Base-by-base conservation (phyloP, 1,284 basidiomycete species). In the Chondrostereum purpureum region DNA sequence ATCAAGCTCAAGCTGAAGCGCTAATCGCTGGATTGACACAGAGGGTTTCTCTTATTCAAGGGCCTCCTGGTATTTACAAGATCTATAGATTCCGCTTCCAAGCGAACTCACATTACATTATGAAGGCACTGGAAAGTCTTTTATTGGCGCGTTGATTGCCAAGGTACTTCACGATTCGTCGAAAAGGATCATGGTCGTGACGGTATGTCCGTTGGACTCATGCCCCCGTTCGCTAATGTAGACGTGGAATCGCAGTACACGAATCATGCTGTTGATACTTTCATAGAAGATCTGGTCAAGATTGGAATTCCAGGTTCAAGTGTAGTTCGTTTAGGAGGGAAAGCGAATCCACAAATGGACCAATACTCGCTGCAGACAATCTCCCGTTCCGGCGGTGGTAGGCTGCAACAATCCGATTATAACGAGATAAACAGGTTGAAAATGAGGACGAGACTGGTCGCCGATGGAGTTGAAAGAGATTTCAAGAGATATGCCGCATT, bases 51-150 rank as follows among this genome's bases (percentile, higher is more conserved):
- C 54, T 83, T 13, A 78, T 83, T 22, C 81, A 83, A 59, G 80
- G 80, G 0, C 81, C 80, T 0, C 81, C 80, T 39, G 81, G 80
- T 80, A 57, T 31, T 68, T 52, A n/a, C n/a, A n/a, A n/a, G n/a
- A n/a, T n/a, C n/a, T n/a, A n/a, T n/a, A n/a, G 18, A 17, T 35
- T 18, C 19, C 19, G 6, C 27, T 43, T 41, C 21, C 41, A 23
- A 41, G 20, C 18, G 42, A 4, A 10, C 36, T 19, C 13, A 23
- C 18, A 8, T 22, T 16, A 20, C 6, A 36, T 6, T 38, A n/a
- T n/a, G n/a, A 38, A 83, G 81, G 80, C 0, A 83, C 80, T 0
- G 82, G 80, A 1, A 83, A 83, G 48, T 81, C 79, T 0, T 83
- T 83, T 52, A 77, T 83, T 23, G 80, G 81, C 1, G 76, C 78